Percentiles rank a stretch among this genome's conserved stretches.
Conservation (phyloP, 768 basidiomycete species). For the Multifurca ochricompacta region DNA sequence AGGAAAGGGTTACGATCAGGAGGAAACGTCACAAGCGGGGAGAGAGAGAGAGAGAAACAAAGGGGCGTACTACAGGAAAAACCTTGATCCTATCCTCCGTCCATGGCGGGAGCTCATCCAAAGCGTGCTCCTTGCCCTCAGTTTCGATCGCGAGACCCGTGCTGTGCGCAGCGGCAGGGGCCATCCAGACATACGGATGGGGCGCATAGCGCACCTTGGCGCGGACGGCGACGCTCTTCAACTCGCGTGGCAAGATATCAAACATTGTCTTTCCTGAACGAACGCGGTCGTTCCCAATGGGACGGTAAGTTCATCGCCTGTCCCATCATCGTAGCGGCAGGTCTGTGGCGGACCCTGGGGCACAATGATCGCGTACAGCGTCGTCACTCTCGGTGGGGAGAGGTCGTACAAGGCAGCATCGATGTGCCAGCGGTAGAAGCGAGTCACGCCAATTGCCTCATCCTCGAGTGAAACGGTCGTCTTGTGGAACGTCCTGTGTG, state of each 20-base stretch:
- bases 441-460: conserved; percentile 59
- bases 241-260: conserved; percentile 53
- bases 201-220: conserved; percentile 68
- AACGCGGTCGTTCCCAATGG: conserved; percentile 84
- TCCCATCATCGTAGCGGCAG: conserved; percentile 75
- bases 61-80: conserved; percentile 47
- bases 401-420: conserved; percentile 75
- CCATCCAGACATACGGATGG: conserved; percentile 87
- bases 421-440: conserved; percentile 89
- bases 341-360: conserved; percentile 57
- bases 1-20: neutral
- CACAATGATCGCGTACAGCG: conserved; percentile 66
- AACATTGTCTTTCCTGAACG: conserved; percentile 78
- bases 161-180: conserved; percentile 55
- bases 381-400: conserved; percentile 75
- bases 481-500: conserved; percentile 80
- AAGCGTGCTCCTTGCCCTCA: conserved; percentile 60
- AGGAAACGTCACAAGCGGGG: conserved; percentile 1
- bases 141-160: conserved; percentile 76
- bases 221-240: conserved; percentile 75
- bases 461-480: conserved; percentile 62
- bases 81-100: conserved; percentile 66
- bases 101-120: conserved; percentile 74
- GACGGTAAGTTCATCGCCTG: conserved; percentile 69
- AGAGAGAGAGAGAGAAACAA: neutral